Percentiles rank a stretch among this genome's conserved stretches.
These are phyloP conservation scores for Rhipidocladum racemiflorum DNA, from an alignment of 176 grass and related monocot species.

Conservation along the genomic window DNA sequence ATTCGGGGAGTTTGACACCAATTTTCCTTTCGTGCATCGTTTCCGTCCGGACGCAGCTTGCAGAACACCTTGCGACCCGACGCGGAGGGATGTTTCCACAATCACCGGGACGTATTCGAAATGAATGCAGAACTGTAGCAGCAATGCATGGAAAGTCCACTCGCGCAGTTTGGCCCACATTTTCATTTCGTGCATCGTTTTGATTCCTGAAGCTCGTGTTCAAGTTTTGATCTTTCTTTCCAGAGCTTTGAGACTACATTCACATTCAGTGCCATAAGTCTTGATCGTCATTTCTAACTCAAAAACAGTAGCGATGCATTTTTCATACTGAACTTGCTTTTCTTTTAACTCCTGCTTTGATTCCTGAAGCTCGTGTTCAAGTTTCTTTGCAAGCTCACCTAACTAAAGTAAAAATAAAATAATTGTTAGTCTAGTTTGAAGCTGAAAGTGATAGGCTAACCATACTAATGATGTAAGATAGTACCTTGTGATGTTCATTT, in stretches of 20 bases:
- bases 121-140: too few relatives aligned
- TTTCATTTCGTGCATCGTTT: too few relatives aligned
- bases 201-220: too few relatives aligned
- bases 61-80: too few relatives aligned
- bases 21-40: too few relatives aligned
- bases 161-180: too few relatives aligned
- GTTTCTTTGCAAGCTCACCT: slow-evolving; percentile 79
- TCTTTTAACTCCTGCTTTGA: slow-evolving; percentile 59
- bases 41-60: too few relatives aligned
- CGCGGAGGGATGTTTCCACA: too few relatives aligned
- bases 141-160: too few relatives aligned
- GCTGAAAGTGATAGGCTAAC: neutral
- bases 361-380: slow-evolving; percentile 78
- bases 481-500: slow-evolving; percentile 99
- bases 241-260: slow-evolving; percentile 78
- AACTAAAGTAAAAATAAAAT: slow-evolving; percentile 52
- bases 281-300: slow-evolving; percentile 71
- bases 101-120: too few relatives aligned
- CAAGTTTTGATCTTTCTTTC: slow-evolving; percentile 86
- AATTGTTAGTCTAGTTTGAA: slow-evolving; percentile 12
- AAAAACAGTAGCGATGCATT: slow-evolving; percentile 61
- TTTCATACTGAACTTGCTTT: slow-evolving; percentile 61
- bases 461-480: slow-evolving; percentile 24
- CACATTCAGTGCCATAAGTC: slow-evolving; percentile 75
- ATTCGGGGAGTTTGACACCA: too few relatives aligned